Evolutionary conservation across 2,329 filamentous ascomycete species (phyloP).

Genomic region (Aspergillus sp.): DNA sequence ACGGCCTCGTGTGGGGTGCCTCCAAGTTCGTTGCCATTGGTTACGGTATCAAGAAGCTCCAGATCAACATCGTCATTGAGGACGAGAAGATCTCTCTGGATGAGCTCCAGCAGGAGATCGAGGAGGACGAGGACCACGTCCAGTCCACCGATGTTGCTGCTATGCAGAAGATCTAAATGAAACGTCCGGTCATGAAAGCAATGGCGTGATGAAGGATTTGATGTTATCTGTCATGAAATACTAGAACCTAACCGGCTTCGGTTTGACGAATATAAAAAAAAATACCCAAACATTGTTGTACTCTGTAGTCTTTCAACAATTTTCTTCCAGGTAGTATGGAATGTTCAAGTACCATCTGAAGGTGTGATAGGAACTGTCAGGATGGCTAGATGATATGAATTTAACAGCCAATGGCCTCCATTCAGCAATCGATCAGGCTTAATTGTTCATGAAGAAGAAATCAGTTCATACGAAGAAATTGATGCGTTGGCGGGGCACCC

Average conservation of each 20-base stretch:
- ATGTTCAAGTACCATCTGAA: no score
- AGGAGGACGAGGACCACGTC: slow-evolving; percentile 87
- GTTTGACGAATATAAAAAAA: slow-evolving; percentile 32
- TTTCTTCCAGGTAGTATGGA: no score
- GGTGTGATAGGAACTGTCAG: no score
- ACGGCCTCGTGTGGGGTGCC: slow-evolving; percentile 93
- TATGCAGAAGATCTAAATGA: slow-evolving; percentile 84
- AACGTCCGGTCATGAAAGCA: slow-evolving; percentile 30
- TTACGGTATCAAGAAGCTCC: slow-evolving; percentile 98
- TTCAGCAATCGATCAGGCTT: no score
- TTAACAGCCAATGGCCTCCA: no score
- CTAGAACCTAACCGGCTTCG: slow-evolving; percentile 28
- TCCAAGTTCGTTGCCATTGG: slow-evolving; percentile 87
- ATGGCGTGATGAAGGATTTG: slow-evolving; percentile 38
- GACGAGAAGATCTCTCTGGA: slow-evolving; percentile 90
- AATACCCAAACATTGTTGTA: slow-evolving; percentile 19
- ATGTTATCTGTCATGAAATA: slow-evolving; percentile 38
- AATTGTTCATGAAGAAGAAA: no score
- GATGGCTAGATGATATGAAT: no score
- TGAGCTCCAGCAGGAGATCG: slow-evolving; percentile 84
- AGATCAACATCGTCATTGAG: slow-evolving; percentile 97
- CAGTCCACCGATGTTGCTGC: slow-evolving; percentile 89
- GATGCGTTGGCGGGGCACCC: neutral
- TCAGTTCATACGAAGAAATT: neutral
- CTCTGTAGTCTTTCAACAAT: no score